Evolutionary conservation across 306 rosid genomes (phyloP), one percentile per base, ranked within the genome.

Genomic region (Lupinus albus): DNA sequence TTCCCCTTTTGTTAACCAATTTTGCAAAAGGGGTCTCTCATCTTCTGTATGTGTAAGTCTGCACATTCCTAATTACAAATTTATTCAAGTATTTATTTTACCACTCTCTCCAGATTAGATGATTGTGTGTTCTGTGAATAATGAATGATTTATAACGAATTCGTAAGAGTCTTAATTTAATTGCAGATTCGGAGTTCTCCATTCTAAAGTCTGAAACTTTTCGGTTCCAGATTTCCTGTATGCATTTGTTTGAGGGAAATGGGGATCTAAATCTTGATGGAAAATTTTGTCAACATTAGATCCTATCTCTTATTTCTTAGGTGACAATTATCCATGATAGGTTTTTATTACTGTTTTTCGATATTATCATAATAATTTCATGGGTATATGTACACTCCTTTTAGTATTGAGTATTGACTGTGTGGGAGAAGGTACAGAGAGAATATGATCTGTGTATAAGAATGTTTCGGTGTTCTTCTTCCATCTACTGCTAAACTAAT

Each of bases 401-500:
- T 57, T 67, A 66, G 70, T 8, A 1, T n/a, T 6, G 38, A 66
- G 70, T 8, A 1, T n/a, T 6, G 38, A 36, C 8, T 33, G 25
- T 61, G 20, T 45, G n/a, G 59, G 51, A 56, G 30, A 73, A 54
- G 51, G 60, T 30, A 61, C 61, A 13, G 3, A 39, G 55, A 42
- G 59, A 38, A 38, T 42, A 45, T 61, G 39, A 10, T 20, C 12
- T 47, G 14, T 39, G 53, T 39, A 18, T 20, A 5, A 12, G 11
- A 15, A 47, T 76, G 48, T 57, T 77, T 20, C 38, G 7, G 39
- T 47, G 50, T 52, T 54, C 48, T 56, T 77, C 67, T 59, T 36
- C 45, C 28, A 42, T 16, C 15, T 18, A 21, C 65, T 74, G 58
- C 38, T 36, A 57, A 71, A 61, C 54, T 74, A 51, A 75, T 41